A percentile compares a stretch with the other conserved stretches of the same genome.
Evolutionary conservation across 768 basidiomycete genomes (phyloP).

Genomic region (Dioszegia crocea): DNA sequence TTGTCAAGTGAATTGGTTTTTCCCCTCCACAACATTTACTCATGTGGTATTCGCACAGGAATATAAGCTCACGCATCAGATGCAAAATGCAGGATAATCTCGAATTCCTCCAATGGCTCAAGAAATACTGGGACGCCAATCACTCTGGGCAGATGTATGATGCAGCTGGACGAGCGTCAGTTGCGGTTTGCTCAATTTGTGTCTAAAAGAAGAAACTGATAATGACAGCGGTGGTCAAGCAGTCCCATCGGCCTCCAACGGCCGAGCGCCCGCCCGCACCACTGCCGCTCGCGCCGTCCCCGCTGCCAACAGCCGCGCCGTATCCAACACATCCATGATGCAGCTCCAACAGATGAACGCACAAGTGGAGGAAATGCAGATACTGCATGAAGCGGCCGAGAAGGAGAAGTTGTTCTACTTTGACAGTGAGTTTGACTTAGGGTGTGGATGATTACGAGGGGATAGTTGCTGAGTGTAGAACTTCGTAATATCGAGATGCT

Average conservation of each 20-base stretch:
- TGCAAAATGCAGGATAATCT: conserved; percentile 99
- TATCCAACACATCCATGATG: conserved; percentile 52
- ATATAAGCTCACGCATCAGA: conserved; percentile 11
- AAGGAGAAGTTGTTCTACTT: conserved; percentile 99
- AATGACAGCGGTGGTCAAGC: conserved; percentile 13
- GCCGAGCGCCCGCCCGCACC: conserved; percentile 11
- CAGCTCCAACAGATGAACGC: conserved; percentile 64
- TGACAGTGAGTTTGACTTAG: conserved; percentile 62
- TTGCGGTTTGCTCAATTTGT: conserved; percentile 32
- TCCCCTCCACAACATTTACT: background rate
- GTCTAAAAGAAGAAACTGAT: background rate
- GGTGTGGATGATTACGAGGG: too few relatives aligned
- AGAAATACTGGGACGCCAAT: conserved; percentile 89
- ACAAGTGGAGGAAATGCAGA: conserved; percentile 75
- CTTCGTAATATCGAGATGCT: conserved; percentile 94
- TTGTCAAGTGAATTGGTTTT: conserved; percentile 67
- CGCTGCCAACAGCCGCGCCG: conserved; percentile 21
- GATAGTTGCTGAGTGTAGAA: too few relatives aligned
- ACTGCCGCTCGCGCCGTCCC: conserved; percentile 5
- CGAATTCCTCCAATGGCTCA: conserved; percentile 96
- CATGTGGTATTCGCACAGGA: background rate
- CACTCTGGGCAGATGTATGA: conserved; percentile 77
- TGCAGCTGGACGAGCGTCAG: conserved; percentile 72
- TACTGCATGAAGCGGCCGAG: conserved; percentile 82
- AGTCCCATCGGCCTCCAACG: conserved; percentile 6